phyloP scores from a whole-genome alignment of 352 stramenopile species.

The Peronosclerospora sorghi region DNA sequence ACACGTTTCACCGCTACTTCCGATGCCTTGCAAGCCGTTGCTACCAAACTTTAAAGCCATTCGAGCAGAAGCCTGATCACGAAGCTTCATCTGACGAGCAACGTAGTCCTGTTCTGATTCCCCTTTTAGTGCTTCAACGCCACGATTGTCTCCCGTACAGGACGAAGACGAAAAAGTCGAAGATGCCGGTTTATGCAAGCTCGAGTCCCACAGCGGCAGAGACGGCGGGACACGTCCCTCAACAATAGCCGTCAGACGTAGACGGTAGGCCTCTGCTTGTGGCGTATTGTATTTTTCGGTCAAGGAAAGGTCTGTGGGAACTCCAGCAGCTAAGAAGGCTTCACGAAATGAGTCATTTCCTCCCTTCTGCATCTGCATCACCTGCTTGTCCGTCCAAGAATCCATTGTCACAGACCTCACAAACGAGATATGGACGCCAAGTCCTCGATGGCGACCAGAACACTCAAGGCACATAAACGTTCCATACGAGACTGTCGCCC shows the following conservation, averaged over 20 bases:
- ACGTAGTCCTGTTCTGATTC: slow-evolving; percentile 75
- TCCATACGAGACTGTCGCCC: slow-evolving; percentile 90
- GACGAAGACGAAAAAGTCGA: slow-evolving; percentile 25
- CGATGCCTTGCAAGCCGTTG: slow-evolving; percentile 71
- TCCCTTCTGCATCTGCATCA: slow-evolving; percentile 75
- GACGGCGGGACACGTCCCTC: slow-evolving; percentile 35
- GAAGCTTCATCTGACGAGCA: slow-evolving; percentile 53
- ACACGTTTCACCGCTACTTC: slow-evolving; percentile 51
- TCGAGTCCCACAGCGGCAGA: slow-evolving; percentile 61
- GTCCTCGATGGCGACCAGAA: slow-evolving; percentile 83
- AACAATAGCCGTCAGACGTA: slow-evolving; percentile 46
- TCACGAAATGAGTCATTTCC: slow-evolving; percentile 66
- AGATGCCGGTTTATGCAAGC: slow-evolving; percentile 27
- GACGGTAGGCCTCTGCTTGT: slow-evolving; percentile 65
- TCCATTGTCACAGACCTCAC: slow-evolving; percentile 83
- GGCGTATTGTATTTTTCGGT: slow-evolving; percentile 80
- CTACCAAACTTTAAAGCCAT: slow-evolving; percentile 75
- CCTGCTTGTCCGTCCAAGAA: slow-evolving; percentile 82
- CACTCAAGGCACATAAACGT: slow-evolving; percentile 95
- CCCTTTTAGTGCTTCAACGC: slow-evolving; percentile 72
- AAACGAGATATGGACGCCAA: slow-evolving; percentile 91
- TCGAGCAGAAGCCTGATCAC: slow-evolving; percentile 60
- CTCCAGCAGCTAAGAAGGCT: slow-evolving; percentile 47
- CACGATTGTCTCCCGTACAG: slow-evolving; percentile 37
- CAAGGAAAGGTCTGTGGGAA: slow-evolving; percentile 66